Percentiles rank a stretch among this genome's conserved stretches.
These are phyloP conservation scores for Pythium plurisporium DNA, from an alignment of 352 stramenopile genomes.

Conservation along the genomic window DNA sequence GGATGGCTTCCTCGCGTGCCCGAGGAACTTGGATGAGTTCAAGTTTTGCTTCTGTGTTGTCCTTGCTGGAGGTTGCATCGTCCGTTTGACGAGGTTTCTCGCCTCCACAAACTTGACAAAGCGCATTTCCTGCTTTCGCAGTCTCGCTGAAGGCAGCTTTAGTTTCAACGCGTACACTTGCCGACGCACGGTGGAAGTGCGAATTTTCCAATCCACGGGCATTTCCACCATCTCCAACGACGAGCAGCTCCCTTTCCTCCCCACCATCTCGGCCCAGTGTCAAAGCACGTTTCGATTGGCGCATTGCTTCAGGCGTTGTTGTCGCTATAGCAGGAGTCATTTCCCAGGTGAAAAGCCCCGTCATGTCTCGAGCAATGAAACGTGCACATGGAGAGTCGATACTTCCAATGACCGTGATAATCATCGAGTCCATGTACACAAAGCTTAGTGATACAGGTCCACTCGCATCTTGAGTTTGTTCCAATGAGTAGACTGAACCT, in stretches of 20 bases:
- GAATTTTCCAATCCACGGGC: slow-evolving; percentile 26
- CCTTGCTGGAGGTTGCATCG: neutral
- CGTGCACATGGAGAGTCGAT: slow-evolving; percentile 68
- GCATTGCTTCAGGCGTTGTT: slow-evolving; percentile 2
- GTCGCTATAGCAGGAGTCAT: slow-evolving; percentile 29
- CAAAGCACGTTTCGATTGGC: slow-evolving; percentile 10
- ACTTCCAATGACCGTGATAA: slow-evolving; percentile 80
- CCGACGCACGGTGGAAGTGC: slow-evolving; percentile 36
- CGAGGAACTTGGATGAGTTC: slow-evolving; percentile 56
- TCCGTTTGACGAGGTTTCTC: slow-evolving; percentile 34
- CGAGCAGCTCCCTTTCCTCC: slow-evolving; percentile 32
- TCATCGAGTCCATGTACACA: slow-evolving; percentile 86
- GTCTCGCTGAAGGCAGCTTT: slow-evolving; percentile 37
- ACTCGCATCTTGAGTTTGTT: slow-evolving; percentile 19
- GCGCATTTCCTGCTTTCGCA: slow-evolving; percentile 15
- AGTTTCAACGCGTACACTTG: slow-evolving; percentile 56
- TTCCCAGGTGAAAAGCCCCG: slow-evolving; percentile 81
- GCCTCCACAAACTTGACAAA: slow-evolving; percentile 54
- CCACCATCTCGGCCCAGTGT: neutral
- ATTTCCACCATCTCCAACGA: slow-evolving; percentile 26
- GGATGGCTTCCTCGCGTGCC: slow-evolving; percentile 50
- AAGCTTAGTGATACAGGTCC: slow-evolving; percentile 60
- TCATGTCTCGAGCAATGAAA: slow-evolving; percentile 84
- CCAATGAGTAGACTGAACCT: slow-evolving; percentile 8
- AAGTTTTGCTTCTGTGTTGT: slow-evolving; percentile 25